Conservation (phyloP, 495 filamentous ascomycete genomes). For the Hypoxylon lenormandii region DNA sequence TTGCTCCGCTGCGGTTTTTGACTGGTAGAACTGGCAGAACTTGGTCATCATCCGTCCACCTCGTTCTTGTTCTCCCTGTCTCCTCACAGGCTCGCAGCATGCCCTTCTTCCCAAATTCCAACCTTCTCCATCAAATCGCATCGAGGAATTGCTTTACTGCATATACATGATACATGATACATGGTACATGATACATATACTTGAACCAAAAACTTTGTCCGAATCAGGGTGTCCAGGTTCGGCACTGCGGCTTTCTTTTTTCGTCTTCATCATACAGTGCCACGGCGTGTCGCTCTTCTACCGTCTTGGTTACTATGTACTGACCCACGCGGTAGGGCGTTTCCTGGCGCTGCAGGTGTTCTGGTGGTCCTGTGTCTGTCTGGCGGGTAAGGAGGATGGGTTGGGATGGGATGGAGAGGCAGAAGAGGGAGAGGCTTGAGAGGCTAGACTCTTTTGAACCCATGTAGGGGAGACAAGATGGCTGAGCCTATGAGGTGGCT, state of each 20-base stretch:
- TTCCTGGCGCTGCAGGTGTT: constrained; percentile 50
- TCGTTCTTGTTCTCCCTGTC: background rate
- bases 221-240: constrained; percentile 27
- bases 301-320: constrained; percentile 29
- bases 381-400: constrained; percentile 44
- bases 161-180: background rate
- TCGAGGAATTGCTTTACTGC: constrained; percentile 28
- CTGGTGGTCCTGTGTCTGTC: constrained; percentile 8
- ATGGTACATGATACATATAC: too few relatives aligned
- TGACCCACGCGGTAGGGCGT: constrained; percentile 48
- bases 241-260: constrained; percentile 19
- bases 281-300: constrained; percentile 29
- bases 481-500: constrained; percentile 48
- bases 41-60: constrained; percentile 23
- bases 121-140: constrained; percentile 25
- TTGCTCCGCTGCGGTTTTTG: constrained; percentile 34
- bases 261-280: constrained; percentile 34
- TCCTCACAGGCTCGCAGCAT: background rate
- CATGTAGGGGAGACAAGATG: constrained; percentile 37
- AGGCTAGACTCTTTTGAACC: constrained; percentile 44
- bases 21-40: constrained; percentile 26
- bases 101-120: constrained; percentile 4
- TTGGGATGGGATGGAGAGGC: constrained; percentile 33
- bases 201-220: constrained; percentile 16
- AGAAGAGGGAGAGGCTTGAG: too few relatives aligned